These are phyloP conservation scores for Lactifluus echinatus DNA, from an alignment of 768 basidiomycete genomes.

Conservation along the genomic window DNA sequence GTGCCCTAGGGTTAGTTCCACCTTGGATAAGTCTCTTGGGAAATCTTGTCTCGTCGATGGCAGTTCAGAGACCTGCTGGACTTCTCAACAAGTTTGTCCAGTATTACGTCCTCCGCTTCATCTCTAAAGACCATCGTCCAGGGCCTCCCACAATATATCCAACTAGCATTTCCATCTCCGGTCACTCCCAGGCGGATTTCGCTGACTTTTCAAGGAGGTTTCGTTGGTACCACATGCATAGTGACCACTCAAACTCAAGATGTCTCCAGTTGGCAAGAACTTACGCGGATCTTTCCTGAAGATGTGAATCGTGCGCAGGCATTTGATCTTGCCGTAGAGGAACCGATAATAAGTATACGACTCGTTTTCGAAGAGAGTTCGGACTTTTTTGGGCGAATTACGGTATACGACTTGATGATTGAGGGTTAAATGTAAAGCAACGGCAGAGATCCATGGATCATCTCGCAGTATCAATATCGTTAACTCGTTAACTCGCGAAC, in stretches of 20 bases:
- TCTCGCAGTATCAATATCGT: no score
- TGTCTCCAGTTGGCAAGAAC: constrained; percentile 39
- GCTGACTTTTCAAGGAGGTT: constrained; percentile 80
- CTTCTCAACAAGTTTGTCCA: constrained; percentile 17
- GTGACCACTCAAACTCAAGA: constrained; percentile 32
- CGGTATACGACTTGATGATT: constrained; percentile 51
- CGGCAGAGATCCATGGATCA: background rate
- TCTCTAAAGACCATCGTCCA: constrained; percentile 25
- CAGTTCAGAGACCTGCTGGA: constrained; percentile 23
- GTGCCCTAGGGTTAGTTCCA: constrained; percentile 26
- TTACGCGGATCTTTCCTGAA: constrained; percentile 61
- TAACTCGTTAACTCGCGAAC: no score
- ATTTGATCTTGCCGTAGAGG: constrained; percentile 41
- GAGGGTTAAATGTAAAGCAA: constrained; percentile 12
- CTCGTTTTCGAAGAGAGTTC: constrained; percentile 74
- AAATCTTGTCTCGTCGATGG: constrained; percentile 26
- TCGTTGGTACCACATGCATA: constrained; percentile 61
- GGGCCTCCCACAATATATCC: constrained; percentile 73
- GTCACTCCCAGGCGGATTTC: constrained; percentile 49
- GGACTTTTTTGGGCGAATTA: constrained; percentile 78
- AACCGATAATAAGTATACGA: constrained; percentile 39
- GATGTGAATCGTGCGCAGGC: constrained; percentile 68
- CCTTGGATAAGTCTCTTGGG: constrained; percentile 24
- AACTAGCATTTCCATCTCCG: constrained; percentile 45
- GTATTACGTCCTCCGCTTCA: background rate